Percentiles rank a stretch among this genome's conserved stretches.
Evolutionary conservation across 139 green algal genomes (phyloP).

Genomic region (Chlorella sp.): DNA sequence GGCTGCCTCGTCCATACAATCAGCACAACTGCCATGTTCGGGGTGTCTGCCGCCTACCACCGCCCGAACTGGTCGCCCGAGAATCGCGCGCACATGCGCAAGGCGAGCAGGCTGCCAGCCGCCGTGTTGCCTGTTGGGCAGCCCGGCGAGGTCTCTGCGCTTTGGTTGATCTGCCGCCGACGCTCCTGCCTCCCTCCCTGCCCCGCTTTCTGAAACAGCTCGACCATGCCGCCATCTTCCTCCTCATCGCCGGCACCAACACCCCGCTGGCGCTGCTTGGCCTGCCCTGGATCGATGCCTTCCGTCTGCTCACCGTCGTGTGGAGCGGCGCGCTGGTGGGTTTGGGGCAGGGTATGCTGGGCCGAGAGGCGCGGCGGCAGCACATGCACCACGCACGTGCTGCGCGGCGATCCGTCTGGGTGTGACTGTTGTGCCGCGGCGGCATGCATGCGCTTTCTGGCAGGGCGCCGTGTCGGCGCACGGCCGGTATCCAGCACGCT

Average conservation of each 20-base stretch:
- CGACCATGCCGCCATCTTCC: constrained; percentile 53
- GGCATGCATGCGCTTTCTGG: not conserved
- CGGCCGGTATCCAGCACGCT: not conserved
- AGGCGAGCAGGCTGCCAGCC: too few species aligned
- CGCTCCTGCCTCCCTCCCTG: not conserved
- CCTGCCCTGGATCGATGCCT: not conserved
- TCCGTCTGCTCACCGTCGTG: constrained; percentile 28
- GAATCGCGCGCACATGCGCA: not conserved
- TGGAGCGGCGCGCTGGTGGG: constrained; percentile 36
- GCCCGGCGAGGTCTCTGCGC: not conserved
- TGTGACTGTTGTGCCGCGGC: not conserved
- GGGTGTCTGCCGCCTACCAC: constrained; percentile 7
- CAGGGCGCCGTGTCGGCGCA: too few species aligned
- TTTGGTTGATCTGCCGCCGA: not conserved
- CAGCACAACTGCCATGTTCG: constrained; percentile 19
- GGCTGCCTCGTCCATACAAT: constrained; percentile 12
- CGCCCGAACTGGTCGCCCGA: constrained; percentile 5
- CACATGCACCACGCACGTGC: not conserved
- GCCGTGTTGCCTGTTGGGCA: not conserved
- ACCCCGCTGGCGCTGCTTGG: constrained; percentile 44
- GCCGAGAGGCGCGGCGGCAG: not conserved
- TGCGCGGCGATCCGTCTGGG: not conserved
- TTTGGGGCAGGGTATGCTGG: not conserved
- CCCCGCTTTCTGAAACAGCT: constrained; percentile 24
- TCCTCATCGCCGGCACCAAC: constrained; percentile 57